Percentiles rank a stretch among this genome's conserved stretches.
These are phyloP conservation scores for Sextonia rubra DNA, from an alignment of 164 flowering plant genomes.

Conservation along the genomic window DNA sequence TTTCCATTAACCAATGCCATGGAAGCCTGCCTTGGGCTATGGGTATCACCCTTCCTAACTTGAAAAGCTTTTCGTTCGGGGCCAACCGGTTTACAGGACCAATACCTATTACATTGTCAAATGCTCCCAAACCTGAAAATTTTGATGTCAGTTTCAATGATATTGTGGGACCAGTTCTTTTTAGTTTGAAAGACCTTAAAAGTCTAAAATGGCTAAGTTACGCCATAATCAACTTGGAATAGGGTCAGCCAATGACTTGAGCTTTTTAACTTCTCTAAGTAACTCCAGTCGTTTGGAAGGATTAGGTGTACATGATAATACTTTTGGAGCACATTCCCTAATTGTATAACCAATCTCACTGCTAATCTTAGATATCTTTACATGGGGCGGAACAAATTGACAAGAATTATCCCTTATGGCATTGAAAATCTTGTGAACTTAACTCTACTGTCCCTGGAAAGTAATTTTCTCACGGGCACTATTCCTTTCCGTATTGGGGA, in stretches of 20 bases:
- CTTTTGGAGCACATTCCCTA: neutral
- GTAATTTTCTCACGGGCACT: neutral
- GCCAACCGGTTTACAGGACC: neutral
- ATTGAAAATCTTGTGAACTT: neutral
- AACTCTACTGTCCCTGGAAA: neutral
- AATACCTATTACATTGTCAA: constrained; percentile 9
- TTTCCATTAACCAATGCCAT: constrained; percentile 30
- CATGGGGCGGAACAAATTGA: neutral
- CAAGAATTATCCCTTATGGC: neutral
- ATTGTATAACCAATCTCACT: neutral
- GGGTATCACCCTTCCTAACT: constrained; percentile 28
- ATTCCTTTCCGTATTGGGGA: constrained; percentile 4
- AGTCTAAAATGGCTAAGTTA: neutral
- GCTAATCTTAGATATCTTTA: neutral
- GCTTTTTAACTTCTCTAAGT: constrained; percentile 4
- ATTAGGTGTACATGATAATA: neutral
- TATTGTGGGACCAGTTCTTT: constrained; percentile 9
- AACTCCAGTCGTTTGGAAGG: neutral
- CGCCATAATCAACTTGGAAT: constrained; percentile 2
- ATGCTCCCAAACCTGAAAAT: neutral
- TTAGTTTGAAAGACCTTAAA: constrained; percentile 6
- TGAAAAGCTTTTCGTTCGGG: neutral
- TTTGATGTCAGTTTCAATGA: neutral
- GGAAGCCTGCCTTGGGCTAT: constrained; percentile 21
- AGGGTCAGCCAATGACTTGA: neutral